These are phyloP conservation scores for Clonostachys chloroleuca DNA, from an alignment of 2,329 filamentous ascomycete genomes.

Conservation along the genomic window DNA sequence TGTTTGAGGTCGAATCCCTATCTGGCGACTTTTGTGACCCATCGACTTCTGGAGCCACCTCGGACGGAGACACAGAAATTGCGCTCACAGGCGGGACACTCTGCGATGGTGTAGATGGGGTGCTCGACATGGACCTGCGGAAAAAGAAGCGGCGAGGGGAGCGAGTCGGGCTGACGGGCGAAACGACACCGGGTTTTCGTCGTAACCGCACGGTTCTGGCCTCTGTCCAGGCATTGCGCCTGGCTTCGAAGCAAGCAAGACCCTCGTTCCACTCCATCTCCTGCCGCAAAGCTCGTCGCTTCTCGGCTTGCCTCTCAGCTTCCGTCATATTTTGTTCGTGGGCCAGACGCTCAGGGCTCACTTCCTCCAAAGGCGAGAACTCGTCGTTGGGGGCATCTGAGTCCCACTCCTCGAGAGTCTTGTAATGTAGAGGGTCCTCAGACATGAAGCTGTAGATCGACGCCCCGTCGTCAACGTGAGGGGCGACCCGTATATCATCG, in stretches of 20 bases:
- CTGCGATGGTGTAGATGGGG: background rate
- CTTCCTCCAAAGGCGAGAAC: constrained; percentile 27
- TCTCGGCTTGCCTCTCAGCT: constrained; percentile 36
- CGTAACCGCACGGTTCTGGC: constrained; percentile 58
- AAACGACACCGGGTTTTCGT: constrained; percentile 28
- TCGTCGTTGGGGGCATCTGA: constrained; percentile 53
- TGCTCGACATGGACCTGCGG: constrained; percentile 35
- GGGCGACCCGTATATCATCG: constrained; percentile 36
- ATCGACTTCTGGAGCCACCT: background rate
- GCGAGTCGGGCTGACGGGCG: constrained; percentile 7
- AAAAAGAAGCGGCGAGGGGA: constrained; percentile 42
- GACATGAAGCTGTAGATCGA: constrained; percentile 55
- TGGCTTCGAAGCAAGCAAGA: constrained; percentile 70
- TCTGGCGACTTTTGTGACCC: background rate
- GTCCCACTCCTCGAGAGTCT: constrained; percentile 48
- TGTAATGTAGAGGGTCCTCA: constrained; percentile 46
- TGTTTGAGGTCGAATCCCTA: background rate
- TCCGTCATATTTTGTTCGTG: constrained; percentile 28
- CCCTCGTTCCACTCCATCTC: constrained; percentile 79
- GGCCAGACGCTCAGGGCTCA: constrained; percentile 8
- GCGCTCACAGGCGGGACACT: background rate
- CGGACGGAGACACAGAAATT: background rate
- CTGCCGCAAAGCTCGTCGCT: constrained; percentile 53
- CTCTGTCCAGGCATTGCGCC: constrained; percentile 82
- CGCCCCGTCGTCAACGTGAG: constrained; percentile 8